A percentile compares a stretch with the other conserved stretches of the same genome.
Conservation (phyloP, 495 filamentous ascomycete species). For the Penicillium coffeae region DNA sequence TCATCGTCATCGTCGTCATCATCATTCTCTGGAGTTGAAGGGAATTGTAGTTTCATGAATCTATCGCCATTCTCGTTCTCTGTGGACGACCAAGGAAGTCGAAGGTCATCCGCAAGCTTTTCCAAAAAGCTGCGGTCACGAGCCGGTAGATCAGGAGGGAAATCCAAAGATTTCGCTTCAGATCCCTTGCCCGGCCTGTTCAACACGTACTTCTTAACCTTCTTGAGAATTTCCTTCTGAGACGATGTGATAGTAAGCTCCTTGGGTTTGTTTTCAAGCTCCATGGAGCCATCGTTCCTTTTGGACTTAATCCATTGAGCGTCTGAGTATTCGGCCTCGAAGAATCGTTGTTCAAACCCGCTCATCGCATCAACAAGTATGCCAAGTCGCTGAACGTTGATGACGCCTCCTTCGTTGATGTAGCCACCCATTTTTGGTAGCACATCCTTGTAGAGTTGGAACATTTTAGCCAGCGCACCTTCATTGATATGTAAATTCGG, state of each 20-base stretch:
- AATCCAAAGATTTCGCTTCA: slow-evolving; percentile 55
- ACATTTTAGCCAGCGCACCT: slow-evolving; percentile 93
- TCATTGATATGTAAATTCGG: slow-evolving; percentile 98
- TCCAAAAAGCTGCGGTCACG: slow-evolving; percentile 89
- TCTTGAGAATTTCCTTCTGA: slow-evolving; percentile 77
- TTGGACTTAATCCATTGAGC: slow-evolving; percentile 89
- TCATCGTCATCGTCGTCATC: slow-evolving; percentile 62
- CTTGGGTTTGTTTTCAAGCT: slow-evolving; percentile 59
- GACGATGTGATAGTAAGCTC: slow-evolving; percentile 68
- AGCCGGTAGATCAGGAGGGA: slow-evolving; percentile 71
- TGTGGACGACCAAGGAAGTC: slow-evolving; percentile 75
- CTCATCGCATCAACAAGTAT: slow-evolving; percentile 79
- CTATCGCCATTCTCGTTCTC: slow-evolving; percentile 75
- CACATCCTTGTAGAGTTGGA: slow-evolving; percentile 89
- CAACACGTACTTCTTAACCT: slow-evolving; percentile 75
- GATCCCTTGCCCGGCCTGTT: slow-evolving; percentile 48
- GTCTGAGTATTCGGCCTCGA: slow-evolving; percentile 85
- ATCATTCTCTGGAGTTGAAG: slow-evolving; percentile 39
- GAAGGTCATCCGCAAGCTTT: slow-evolving; percentile 76
- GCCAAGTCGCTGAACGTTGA: slow-evolving; percentile 76
- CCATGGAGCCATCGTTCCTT: slow-evolving; percentile 43
- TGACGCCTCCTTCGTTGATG: slow-evolving; percentile 90
- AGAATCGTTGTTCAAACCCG: slow-evolving; percentile 83
- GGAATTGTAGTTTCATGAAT: slow-evolving; percentile 72
- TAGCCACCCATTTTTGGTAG: slow-evolving; percentile 88